Percentiles rank a stretch among this genome's conserved stretches.
phyloP scores from a whole-genome alignment of 2,329 filamentous ascomycete genomes.

The Alternaria ventricosa region DNA sequence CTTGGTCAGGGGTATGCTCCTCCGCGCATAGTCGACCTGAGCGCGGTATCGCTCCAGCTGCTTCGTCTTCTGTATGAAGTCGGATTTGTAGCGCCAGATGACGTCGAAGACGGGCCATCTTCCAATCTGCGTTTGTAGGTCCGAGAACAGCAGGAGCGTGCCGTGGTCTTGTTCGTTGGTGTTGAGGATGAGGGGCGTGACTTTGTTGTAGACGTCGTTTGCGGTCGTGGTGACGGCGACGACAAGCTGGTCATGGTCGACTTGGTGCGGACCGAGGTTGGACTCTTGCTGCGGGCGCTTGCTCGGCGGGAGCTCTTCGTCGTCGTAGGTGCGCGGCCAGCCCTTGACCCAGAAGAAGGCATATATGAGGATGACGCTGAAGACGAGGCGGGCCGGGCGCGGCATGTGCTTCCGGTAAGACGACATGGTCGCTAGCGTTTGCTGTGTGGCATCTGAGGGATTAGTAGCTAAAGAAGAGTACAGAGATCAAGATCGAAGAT shows the following conservation, averaged over 20 bases:
- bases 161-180: slow-evolving; percentile 40
- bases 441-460: slow-evolving; percentile 13
- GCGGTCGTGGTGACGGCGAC: slow-evolving; percentile 64
- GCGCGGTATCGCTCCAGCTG: slow-evolving; percentile 49
- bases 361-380: slow-evolving; percentile 28
- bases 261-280: slow-evolving; percentile 23
- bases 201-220: slow-evolving; percentile 61
- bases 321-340: slow-evolving; percentile 42
- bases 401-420: slow-evolving; percentile 26
- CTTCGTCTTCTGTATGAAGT: slow-evolving; percentile 35
- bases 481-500: neutral
- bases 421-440: slow-evolving; percentile 31
- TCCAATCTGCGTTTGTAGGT: slow-evolving; percentile 44
- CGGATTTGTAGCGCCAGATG: slow-evolving; percentile 36
- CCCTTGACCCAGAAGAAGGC: slow-evolving; percentile 42
- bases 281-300: slow-evolving; percentile 22
- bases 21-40: slow-evolving; percentile 38
- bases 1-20: slow-evolving; percentile 35
- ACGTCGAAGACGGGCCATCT: slow-evolving; percentile 48
- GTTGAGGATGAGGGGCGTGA: slow-evolving; percentile 50
- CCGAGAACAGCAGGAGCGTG: slow-evolving; percentile 49
- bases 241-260: slow-evolving; percentile 49
- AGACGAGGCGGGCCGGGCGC: slow-evolving; percentile 30
- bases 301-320: slow-evolving; percentile 37
- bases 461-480: neutral